These are phyloP conservation scores for Aureobasidium sp. DNA, from an alignment of 2,329 filamentous ascomycete species.

Conservation along the genomic window DNA sequence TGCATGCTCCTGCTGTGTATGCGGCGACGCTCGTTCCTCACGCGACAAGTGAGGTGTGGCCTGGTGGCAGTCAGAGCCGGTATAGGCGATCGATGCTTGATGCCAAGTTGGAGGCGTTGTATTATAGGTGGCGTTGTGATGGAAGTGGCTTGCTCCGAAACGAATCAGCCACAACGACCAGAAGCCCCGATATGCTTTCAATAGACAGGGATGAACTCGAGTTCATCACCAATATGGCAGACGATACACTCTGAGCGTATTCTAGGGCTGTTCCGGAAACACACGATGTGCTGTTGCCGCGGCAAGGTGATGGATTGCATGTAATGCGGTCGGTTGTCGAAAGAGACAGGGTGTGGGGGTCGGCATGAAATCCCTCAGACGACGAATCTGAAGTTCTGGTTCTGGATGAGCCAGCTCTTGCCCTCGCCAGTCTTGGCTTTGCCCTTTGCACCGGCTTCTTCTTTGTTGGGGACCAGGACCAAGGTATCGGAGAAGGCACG, in stretches of 20 bases:
- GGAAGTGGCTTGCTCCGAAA: not conserved
- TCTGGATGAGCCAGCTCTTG: slow-evolving; percentile 36
- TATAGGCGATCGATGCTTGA: too few species aligned
- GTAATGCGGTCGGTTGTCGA: not conserved
- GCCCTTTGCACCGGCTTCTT: slow-evolving; percentile 26
- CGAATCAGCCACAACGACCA: not conserved
- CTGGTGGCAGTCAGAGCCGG: too few species aligned
- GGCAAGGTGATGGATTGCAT: not conserved
- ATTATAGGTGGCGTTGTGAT: not conserved
- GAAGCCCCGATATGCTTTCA: not conserved
- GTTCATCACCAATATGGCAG: not conserved
- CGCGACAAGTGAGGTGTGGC: too few species aligned
- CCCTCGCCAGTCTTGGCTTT: slow-evolving; percentile 28
- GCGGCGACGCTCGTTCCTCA: too few species aligned
- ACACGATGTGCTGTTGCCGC: not conserved
- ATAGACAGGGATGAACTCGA: not conserved
- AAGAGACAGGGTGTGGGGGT: not conserved
- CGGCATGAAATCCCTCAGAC: slow-evolving; percentile 26
- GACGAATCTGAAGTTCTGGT: slow-evolving; percentile 38
- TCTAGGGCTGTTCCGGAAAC: not conserved
- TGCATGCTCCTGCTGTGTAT: too few species aligned
- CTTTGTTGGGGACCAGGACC: slow-evolving; percentile 61
- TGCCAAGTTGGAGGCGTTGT: too few species aligned
- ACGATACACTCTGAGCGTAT: not conserved
- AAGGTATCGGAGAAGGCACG: slow-evolving; percentile 74